These are phyloP conservation scores for Dalbergia cochinchinensis DNA, from an alignment of 306 rosid species.

Conservation along the genomic window DNA sequence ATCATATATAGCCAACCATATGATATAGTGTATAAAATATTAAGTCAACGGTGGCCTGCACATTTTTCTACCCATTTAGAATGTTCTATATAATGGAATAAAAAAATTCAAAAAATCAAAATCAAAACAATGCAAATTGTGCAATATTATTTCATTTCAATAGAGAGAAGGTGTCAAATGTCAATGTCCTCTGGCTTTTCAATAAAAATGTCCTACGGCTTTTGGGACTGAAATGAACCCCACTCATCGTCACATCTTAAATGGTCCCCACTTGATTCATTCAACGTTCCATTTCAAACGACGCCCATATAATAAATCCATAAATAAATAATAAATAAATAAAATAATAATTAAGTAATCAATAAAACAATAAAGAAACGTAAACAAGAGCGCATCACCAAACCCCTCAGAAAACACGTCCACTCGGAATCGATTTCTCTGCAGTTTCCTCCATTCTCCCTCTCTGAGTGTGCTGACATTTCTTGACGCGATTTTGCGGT, in stretches of 20 bases:
- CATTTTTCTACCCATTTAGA: neutral
- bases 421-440: slow-evolving; percentile 38
- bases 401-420: slow-evolving; percentile 37
- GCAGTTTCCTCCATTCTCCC: slow-evolving; percentile 36
- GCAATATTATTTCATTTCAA: neutral
- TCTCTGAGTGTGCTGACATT: slow-evolving; percentile 34
- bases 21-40: neutral
- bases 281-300: slow-evolving; percentile 51
- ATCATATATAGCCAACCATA: neutral
- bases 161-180: slow-evolving; percentile 1
- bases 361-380: neutral
- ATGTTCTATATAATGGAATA: neutral
- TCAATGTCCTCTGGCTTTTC: neutral
- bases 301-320: slow-evolving; percentile 6
- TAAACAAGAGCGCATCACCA: neutral
- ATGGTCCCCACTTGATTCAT: slow-evolving; percentile 33
- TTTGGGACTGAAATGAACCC: slow-evolving; percentile 16
- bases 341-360: neutral
- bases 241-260: neutral
- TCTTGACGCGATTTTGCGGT: slow-evolving; percentile 57
- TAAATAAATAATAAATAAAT: too few species aligned
- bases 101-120: neutral
- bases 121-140: neutral
- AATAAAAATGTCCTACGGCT: neutral
- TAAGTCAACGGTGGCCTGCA: slow-evolving; percentile 14